Base-by-base conservation (phyloP, 495 filamentous ascomycete genomes). In the Neurospora discreta region DNA sequence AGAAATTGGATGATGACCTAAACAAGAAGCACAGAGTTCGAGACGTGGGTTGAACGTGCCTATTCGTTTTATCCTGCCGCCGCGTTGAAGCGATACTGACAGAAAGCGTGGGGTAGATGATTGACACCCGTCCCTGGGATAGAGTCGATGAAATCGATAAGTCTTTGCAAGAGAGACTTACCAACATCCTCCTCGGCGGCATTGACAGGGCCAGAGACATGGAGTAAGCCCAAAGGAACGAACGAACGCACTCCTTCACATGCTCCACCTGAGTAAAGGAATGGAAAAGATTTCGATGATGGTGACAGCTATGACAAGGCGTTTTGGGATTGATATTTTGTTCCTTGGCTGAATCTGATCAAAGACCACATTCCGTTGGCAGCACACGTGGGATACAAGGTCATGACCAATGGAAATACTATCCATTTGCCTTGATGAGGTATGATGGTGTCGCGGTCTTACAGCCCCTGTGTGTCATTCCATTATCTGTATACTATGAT, bases 101-200 rank as follows among this genome's bases (percentile, higher is more conserved):
- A 65, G 26, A 30, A 65, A 15, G 30, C 52, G 15, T 65, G 23
- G 26, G 18, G 33, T 42, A 75, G 71, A 75, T 75, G 33, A 71
- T 75, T 3, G 74, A 75, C n/a, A 75, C 74, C 18, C 71, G 74
- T 10, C 74, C 74, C 3, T 75, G 71, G 68, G 67, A 75, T 20
- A 68, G 41, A n/a, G 71, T 65, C 15, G 42, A 36, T 15, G 52
- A 70, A 10, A 65, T 73, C 42, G 67, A 71, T 58, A 69, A 73
- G 41, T 69, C 74, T 33, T 44, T 75, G 11, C 68, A 71, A 18
- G 38, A 73, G 13, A 70, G 71, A 39, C 68, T 75, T 16, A 69
- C 33, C 13, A 58, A 70, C 60, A 75, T 75, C 26, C 38, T 75
- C 23, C 74, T 75, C 2, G 74, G 74, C 10, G 73, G 41, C 10